These are phyloP conservation scores for Boletus pseudopeckii DNA, from an alignment of 768 basidiomycete species.

Conservation along the genomic window DNA sequence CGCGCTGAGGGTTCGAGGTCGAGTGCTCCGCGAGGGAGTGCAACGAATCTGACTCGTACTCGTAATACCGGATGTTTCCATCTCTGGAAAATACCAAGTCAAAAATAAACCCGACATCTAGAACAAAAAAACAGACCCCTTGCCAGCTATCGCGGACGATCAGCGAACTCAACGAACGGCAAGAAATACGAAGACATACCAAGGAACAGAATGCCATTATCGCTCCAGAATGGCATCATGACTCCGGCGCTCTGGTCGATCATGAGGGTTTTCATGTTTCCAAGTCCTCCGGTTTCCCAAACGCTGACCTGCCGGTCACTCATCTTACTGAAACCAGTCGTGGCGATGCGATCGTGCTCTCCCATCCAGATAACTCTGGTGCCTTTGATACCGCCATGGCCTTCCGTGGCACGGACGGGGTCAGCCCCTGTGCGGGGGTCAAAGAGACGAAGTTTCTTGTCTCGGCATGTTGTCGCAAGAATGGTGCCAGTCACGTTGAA, in stretches of 20 bases:
- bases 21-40: conserved; percentile 80
- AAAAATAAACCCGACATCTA: background rate
- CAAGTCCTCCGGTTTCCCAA: conserved; percentile 83
- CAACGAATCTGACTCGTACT: conserved; percentile 85
- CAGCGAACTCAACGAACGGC: conserved; percentile 1
- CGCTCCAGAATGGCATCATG: conserved; percentile 96
- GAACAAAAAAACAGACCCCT: conserved; percentile 57
- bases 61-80: conserved; percentile 97
- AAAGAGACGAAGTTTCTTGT: conserved; percentile 89
- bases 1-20: conserved; percentile 89
- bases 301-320: conserved; percentile 87
- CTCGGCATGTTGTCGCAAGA: conserved; percentile 86
- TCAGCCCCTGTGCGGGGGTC: conserved; percentile 82
- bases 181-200: conserved; percentile 38
- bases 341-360: conserved; percentile 80
- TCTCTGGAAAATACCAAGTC: conserved; percentile 51
- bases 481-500: conserved; percentile 81
- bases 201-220: conserved; percentile 88
- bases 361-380: conserved; percentile 90
- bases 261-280: conserved; percentile 69
- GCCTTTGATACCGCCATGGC: conserved; percentile 92
- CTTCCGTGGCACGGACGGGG: conserved; percentile 79
- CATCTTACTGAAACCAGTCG: conserved; percentile 97
- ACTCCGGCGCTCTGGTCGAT: conserved; percentile 93
- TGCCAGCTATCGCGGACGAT: conserved; percentile 56